Percentiles rank a stretch among this genome's conserved stretches.
Conservation (phyloP, 2,329 filamentous ascomycete genomes). For the Zymoseptoria passerinii region DNA sequence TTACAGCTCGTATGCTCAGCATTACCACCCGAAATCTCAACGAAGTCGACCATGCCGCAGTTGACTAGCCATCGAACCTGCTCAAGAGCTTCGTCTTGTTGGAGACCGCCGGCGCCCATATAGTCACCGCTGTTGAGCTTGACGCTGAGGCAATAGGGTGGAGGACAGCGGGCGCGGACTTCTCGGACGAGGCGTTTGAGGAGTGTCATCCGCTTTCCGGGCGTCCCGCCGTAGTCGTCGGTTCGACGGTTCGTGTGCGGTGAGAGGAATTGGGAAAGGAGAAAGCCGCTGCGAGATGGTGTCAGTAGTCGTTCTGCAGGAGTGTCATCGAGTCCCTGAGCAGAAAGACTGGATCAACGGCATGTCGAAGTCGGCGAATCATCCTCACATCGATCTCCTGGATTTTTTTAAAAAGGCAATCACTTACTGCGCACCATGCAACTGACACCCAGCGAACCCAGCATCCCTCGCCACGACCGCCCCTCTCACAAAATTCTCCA, state of each 20-base stretch:
- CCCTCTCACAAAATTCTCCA: constrained; percentile 45
- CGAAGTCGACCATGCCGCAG: constrained; percentile 51
- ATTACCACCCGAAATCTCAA: constrained; percentile 59
- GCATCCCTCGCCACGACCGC: constrained; percentile 44
- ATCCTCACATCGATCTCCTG: background rate
- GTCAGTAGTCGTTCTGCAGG: background rate
- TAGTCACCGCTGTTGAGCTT: constrained; percentile 47
- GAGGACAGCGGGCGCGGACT: constrained; percentile 35
- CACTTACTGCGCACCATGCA: constrained; percentile 39
- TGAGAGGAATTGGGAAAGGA: constrained; percentile 38
- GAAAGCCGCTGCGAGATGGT: constrained; percentile 30
- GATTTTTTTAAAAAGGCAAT: background rate
- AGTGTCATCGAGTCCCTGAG: too few species aligned
- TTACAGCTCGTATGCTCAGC: constrained; percentile 18
- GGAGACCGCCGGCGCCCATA: constrained; percentile 19
- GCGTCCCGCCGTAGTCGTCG: constrained; percentile 42
- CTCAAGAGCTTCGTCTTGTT: constrained; percentile 46
- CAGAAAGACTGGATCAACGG: background rate
- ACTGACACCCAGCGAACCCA: constrained; percentile 47
- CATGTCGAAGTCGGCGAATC: background rate
- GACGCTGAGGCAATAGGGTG: constrained; percentile 39
- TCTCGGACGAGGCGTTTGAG: constrained; percentile 39
- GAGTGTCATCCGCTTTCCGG: constrained; percentile 40
- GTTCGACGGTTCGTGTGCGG: constrained; percentile 39
- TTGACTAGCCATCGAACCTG: constrained; percentile 47